Conservation (phyloP, 805 yeast species). For the Yamadazyma paraphyllophila region DNA sequence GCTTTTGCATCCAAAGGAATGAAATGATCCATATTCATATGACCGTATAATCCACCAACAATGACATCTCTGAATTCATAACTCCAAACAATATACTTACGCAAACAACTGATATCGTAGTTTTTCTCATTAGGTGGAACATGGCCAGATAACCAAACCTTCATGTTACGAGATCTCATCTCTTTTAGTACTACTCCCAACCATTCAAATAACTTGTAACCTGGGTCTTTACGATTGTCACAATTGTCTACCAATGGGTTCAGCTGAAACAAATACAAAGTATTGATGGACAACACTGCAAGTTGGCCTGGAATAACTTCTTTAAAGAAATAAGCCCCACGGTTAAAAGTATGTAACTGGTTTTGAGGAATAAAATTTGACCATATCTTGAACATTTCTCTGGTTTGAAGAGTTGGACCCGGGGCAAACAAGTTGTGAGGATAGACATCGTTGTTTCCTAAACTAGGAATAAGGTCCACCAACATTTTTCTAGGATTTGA, state of each 20-base stretch:
- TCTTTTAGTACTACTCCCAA: constrained; percentile 71
- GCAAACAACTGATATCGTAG: constrained; percentile 66
- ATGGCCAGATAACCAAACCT: constrained; percentile 86
- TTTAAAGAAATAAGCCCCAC: constrained; percentile 70
- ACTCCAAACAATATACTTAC: constrained; percentile 77
- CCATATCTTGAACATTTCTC: constrained; percentile 77
- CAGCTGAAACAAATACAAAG: constrained; percentile 68
- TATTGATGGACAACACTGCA: constrained; percentile 77
- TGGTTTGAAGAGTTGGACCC: constrained; percentile 86
- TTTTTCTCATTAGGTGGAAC: constrained; percentile 85
- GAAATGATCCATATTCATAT: constrained; percentile 87
- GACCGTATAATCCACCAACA: constrained; percentile 82
- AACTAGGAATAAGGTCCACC: constrained; percentile 58
- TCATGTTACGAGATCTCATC: constrained; percentile 68
- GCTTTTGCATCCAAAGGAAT: constrained; percentile 69
- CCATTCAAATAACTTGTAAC: constrained; percentile 76
- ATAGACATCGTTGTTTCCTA: constrained; percentile 86
- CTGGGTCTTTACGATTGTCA: constrained; percentile 70
- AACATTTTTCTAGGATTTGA: constrained; percentile 44
- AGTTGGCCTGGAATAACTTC: constrained; percentile 79
- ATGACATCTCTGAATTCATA: constrained; percentile 82
- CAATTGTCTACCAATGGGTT: constrained; percentile 85
- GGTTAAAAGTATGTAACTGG: constrained; percentile 70
- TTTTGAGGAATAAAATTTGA: constrained; percentile 68
- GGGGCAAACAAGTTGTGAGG: constrained; percentile 84